Base-by-base conservation (phyloP, 148 eudicot species). In the Arctostaphylos glauca region DNA sequence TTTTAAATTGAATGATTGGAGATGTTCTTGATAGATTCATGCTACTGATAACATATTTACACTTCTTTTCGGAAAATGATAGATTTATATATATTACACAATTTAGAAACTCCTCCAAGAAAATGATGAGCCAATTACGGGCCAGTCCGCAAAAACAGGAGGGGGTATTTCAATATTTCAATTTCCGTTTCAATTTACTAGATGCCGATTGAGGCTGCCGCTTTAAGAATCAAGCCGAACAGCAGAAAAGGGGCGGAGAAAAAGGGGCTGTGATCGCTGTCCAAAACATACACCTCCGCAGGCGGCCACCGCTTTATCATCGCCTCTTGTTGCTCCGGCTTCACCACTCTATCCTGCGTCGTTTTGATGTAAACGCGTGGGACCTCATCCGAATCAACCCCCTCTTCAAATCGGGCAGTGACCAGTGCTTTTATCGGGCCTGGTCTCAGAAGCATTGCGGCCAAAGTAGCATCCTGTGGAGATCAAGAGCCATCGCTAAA, bases 301-400 rank as follows among this genome's bases (percentile, higher is more conserved):
- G 95, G 97, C 38, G 94, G 88, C 95, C 98, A 95, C 75, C 81
- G 85, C 88, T 81, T 86, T 74, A 93, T 90, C 98, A 93, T 95
- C 0, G 82, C 85, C 19, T 93, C 95, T 83, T 95, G 98, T 76
- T 92, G 97, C 38, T 90, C 86, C 23, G 87, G 88, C 67, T 88
- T 93, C 48, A 95, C 18, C 19, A 88, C 94, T 44, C 83, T 77
- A 50, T 95, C 97, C 41, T 92, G 77, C 50, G 55, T 79, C 9
- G 98, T 93, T 88, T 83, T 92, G 14, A 95, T 91, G 87, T 90
- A 93, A 3, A 93, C 80, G 0, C 94, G 89, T 8, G 89, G 86
- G 41, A 94, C 95, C 38, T 79, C 76, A 6, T 86, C 91, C 2
- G 79, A 68, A 2, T 88, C 86, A 4, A 82, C 60, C 2, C 70